Conservation (phyloP, 73 alveolate genomes). For the Paramecium caudatum region DNA sequence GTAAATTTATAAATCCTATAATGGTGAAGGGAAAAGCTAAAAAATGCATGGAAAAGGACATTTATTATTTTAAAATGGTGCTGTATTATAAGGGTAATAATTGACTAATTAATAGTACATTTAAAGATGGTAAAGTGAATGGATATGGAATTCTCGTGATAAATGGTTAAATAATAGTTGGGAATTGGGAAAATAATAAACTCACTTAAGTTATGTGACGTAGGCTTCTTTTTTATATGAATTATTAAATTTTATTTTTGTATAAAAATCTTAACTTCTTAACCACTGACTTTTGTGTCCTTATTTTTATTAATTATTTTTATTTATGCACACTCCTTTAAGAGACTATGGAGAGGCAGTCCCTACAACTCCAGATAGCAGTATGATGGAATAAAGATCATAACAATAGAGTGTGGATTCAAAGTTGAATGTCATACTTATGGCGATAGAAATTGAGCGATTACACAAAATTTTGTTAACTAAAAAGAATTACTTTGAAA, state of each 20-base stretch:
- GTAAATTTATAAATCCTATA: slow-evolving; percentile 44
- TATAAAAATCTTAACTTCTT: background rate
- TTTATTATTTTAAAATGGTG: slow-evolving; percentile 49
- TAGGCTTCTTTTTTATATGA: background rate
- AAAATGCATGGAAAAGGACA: slow-evolving; percentile 62
- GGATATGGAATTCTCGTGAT: slow-evolving; percentile 55
- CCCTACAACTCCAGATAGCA: background rate
- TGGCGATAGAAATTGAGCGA: slow-evolving; percentile 54
- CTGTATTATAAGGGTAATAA: slow-evolving; percentile 57
- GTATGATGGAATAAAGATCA: background rate
- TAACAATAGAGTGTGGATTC: background rate
- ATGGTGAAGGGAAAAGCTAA: slow-evolving; percentile 34
- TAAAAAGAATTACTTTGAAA: slow-evolving; percentile 19
- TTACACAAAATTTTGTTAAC: background rate
- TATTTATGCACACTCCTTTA: slow-evolving; percentile 22
- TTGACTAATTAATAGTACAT: background rate
- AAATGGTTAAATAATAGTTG: slow-evolving; percentile 61
- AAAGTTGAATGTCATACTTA: slow-evolving; percentile 15
- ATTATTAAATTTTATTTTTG: background rate
- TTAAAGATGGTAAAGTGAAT: slow-evolving; percentile 31
- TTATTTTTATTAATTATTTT: slow-evolving; percentile 31
- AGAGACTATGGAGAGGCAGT: background rate
- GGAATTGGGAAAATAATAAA: slow-evolving; percentile 46
- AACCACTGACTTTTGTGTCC: slow-evolving; percentile 27
- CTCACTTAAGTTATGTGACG: slow-evolving; percentile 9